These are phyloP conservation scores for Cercophora samala DNA, from an alignment of 495 filamentous ascomycete genomes.

Conservation along the genomic window DNA sequence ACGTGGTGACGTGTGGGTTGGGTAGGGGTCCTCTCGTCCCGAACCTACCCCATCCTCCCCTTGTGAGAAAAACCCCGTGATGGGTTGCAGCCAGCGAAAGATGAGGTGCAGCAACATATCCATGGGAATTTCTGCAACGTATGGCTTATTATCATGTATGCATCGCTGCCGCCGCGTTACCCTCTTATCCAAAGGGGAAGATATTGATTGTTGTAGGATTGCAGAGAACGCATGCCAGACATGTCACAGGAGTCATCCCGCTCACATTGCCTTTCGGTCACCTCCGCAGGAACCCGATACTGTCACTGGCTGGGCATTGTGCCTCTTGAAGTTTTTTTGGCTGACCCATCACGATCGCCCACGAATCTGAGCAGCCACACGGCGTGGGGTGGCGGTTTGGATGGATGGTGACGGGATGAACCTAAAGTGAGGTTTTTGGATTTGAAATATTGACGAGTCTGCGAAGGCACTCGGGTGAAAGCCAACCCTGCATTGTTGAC, in stretches of 20 bases:
- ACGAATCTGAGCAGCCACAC: constrained; percentile 2
- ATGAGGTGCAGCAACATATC: constrained; percentile 7
- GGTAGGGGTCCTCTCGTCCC: background rate
- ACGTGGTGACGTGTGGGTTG: constrained; percentile 28
- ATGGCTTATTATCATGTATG: background rate
- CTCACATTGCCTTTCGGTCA: constrained; percentile 15
- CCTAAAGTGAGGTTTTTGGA: background rate
- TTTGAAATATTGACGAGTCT: background rate
- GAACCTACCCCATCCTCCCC: background rate
- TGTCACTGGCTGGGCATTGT: constrained; percentile 23
- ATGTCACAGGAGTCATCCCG: constrained; percentile 18
- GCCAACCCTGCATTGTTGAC: background rate
- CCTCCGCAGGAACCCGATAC: constrained; percentile 36
- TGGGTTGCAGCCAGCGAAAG: constrained; percentile 5
- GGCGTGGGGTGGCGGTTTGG: background rate
- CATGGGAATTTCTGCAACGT: constrained; percentile 10
- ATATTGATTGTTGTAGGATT: background rate
- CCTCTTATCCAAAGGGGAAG: background rate
- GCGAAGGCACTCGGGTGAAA: background rate
- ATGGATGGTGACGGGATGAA: background rate
- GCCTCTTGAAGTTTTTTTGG: constrained; percentile 2
- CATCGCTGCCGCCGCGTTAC: background rate
- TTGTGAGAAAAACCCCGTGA: constrained; percentile 4
- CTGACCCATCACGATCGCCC: constrained; percentile 1
- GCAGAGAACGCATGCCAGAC: constrained; percentile 18